phyloP scores from a whole-genome alignment of 1,139 yeast species.

The Blastobotrys persicus region DNA sequence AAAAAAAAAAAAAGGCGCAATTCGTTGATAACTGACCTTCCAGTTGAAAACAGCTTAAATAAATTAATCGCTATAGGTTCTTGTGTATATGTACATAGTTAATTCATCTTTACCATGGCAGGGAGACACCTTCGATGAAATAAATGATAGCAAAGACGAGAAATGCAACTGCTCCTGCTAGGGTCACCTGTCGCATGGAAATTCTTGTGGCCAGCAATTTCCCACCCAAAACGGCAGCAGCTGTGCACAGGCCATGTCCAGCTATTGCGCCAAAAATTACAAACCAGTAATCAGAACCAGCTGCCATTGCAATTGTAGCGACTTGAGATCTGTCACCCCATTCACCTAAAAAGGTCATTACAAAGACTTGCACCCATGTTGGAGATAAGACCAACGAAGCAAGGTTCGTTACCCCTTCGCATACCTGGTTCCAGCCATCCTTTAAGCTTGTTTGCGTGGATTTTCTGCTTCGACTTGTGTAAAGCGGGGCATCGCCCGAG shows the following conservation, averaged over 20 bases:
- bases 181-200: constrained; percentile 85
- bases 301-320: constrained; percentile 98
- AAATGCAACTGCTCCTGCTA: constrained; percentile 88
- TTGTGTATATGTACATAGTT: background rate
- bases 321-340: constrained; percentile 99
- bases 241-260: constrained; percentile 91
- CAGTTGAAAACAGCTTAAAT: background rate
- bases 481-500: constrained; percentile 27
- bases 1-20: too few relatives aligned
- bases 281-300: constrained; percentile 89
- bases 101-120: constrained; percentile 12
- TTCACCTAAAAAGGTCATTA: constrained; percentile 95
- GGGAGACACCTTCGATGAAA: constrained; percentile 39
- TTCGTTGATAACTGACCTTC: too few relatives aligned
- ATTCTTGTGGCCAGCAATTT: constrained; percentile 83
- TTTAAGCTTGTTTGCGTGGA: constrained; percentile 19
- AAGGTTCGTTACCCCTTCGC: constrained; percentile 47
- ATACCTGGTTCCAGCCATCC: constrained; percentile 24
- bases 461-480: constrained; percentile 25
- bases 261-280: constrained; percentile 85
- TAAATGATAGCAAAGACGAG: constrained; percentile 78
- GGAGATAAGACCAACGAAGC: constrained; percentile 75
- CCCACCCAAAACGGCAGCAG: constrained; percentile 93
- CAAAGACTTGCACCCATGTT: constrained; percentile 88
- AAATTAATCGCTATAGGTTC: too few relatives aligned